Conservation (phyloP, 2,329 filamentous ascomycete species). For the Exophiala sideris region DNA sequence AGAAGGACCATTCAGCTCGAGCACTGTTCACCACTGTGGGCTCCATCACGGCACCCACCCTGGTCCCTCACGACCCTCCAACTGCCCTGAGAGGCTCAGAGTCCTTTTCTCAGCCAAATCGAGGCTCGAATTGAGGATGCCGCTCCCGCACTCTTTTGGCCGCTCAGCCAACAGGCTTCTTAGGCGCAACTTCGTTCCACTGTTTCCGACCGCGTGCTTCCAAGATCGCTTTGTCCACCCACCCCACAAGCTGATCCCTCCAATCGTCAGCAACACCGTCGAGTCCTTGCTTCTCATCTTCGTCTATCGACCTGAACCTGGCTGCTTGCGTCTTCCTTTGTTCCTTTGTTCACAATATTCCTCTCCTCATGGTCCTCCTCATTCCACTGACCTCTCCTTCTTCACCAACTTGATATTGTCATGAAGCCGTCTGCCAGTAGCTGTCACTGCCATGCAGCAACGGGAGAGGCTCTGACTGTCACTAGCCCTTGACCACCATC, state of each 20-base stretch:
- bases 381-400: conserved; percentile 6
- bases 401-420: conserved; percentile 14
- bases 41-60: neutral
- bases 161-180: conserved; percentile 1
- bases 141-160: conserved; percentile 11
- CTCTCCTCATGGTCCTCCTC: neutral
- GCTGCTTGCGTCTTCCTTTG: neutral
- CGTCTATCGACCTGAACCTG: conserved; percentile 13
- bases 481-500: conserved; percentile 12
- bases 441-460: conserved; percentile 24
- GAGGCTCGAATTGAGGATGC: conserved; percentile 10
- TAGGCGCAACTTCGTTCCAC: conserved; percentile 9
- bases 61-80: conserved; percentile 4
- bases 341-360: conserved; percentile 10
- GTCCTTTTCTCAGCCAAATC: conserved; percentile 13
- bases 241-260: conserved; percentile 19
- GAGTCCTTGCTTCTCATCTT: conserved; percentile 17
- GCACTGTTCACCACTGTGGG: conserved; percentile 1
- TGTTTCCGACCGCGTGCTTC: conserved; percentile 25
- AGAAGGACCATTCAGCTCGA: conserved; percentile 3
- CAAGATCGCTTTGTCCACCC: conserved; percentile 18
- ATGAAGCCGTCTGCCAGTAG: conserved; percentile 17
- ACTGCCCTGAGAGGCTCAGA: conserved; percentile 1
- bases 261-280: conserved; percentile 24
- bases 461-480: conserved; percentile 5